Evolutionary conservation across 73 alveolate genomes (phyloP), one percentile per base, ranked within the genome.

Genomic region (Stentor roeselii): DNA sequence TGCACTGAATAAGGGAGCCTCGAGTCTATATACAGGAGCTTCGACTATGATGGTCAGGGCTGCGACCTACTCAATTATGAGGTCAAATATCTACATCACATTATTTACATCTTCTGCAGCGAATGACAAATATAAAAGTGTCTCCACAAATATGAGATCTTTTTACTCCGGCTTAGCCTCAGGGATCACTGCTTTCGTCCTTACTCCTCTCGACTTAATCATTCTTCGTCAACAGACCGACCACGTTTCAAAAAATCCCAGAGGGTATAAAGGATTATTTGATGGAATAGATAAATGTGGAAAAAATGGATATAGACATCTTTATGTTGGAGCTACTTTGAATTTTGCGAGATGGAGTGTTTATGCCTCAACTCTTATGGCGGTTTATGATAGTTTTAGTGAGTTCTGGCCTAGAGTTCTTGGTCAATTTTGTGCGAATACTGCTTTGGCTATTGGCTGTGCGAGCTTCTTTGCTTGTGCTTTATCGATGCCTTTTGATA

Each of bases 401-500:
- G 96, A 94, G 77, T 85, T 90, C 84, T 82, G 93, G 41, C 78
- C 91, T 31, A 86, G 84, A 34, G 85, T 75, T 40, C 84, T 75
- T 77, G 96, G 95, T 32, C 84, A 92, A 35, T 82, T 87, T 75
- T 21, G 59, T 0, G 60, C 30, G 75, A 80, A 34, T 31, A 75
- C 59, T 3, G 4, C 6, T 2, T 36, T 39, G 41, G 92, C 87
- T 36, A 58, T 90, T 39, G 58, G 86, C 67, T 6, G 86, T 58
- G 96, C 98, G 3, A 99, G 98, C 30, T 89, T 92, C 80, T 87
- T 95, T 58, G 94, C 98, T 76, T 86, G 97, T 60, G 86, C 92
- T 78, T 86, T 92, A 84, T 93, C 98, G 39, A 89, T 96, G 39
- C 99, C 99, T 34, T 95, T 95, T 36, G 99, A 96, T 80, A 95